Evolutionary conservation across 345 rosid genomes (phyloP), one percentile per base, ranked within the genome.

Genomic region (Microthlaspi erraticum): DNA sequence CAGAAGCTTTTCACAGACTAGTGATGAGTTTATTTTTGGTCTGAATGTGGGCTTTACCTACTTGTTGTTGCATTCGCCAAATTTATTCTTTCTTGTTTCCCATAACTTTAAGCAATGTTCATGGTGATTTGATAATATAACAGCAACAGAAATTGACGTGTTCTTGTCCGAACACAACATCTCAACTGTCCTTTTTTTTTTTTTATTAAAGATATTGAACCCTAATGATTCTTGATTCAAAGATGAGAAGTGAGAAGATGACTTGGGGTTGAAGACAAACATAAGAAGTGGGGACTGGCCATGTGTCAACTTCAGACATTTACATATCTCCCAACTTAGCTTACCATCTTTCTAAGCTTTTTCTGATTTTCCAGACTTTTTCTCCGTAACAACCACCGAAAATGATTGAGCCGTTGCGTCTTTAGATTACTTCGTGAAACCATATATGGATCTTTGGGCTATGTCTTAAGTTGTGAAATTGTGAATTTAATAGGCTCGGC

Each of bases 71-170:
- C 71, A 51, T 56, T 44, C 68, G 45, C 72, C 67, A 51, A 75
- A 64, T 62, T 13, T 75, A 61, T 58, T 71, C 68, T 41, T 54
- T 48, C 34, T 34, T 46, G 45, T 44, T 88, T 83, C 43, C 92
- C 79, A 69, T 81, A 74, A 60, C 88, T 87, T 84, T 37, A 89
- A 89, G 96, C 96, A 85, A 89, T 73, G 73, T 76, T 56, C 50
- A 51, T 70, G 77, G 71, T 77, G 64, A 56, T 5, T 23, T 75
- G 75, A 63, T 62, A 55, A 19, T 69, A 68, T 31, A 68, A 62
- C 70, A 55, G 54, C 79, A 69, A 37, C 66, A 62, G 70, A 69
- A 62, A 62, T 45, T 60, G 77, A 71, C 74, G 76, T 72, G 76
- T 64, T 20, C 38, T 73, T 31, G 57, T 77, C 45, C 44, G 84